Base-by-base conservation (phyloP, 75 land plant genomes). In the Picea glauca region DNA sequence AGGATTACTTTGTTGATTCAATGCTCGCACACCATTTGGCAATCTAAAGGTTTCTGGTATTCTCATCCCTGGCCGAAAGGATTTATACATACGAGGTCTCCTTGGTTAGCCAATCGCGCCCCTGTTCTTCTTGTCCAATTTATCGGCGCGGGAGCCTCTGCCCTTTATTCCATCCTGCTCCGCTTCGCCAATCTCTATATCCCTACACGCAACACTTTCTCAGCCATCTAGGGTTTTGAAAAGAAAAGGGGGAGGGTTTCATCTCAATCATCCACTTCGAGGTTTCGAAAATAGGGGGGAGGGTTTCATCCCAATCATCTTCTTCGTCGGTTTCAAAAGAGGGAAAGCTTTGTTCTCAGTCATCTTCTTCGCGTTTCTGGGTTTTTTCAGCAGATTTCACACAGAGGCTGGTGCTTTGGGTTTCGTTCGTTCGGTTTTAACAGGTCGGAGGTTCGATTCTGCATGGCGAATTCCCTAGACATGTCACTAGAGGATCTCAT, bases 401-500 rank as follows among this genome's bases (percentile, higher is more conserved):
- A 40, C 3, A 0, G 43, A 5, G 3, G 3, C 8, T 60, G 3
- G 17, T 20, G 31, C 57, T 46, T 26, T n/a, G 8, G 40, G 17
- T 5, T 43, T 43, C 9, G 23, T 4, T 72, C 46, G 32, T 56
- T n/a, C 11, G 17, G 54, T 26, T n/a, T 54, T 8, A 74, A 30
- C 26, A 54, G 15, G 13, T 74, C 58, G 6, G 15, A 74, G 31
- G 58, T 50, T 74, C 58, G 58, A 50, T 0, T 74, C 15, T 54
- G 14, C 23, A 80, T 80, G 81, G 43, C 81, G 58, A 80, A n/a
- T 26, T 13, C 80, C 12, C 73, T 86, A 60, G 88, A 86, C 56
- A 84, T 86, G 83, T 72, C 87, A 4, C 80, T 87, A 15, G 88
- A 87, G 13, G 77, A 80, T 59, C 57, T 84, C 80, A 84, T 87